Evolutionary conservation across 2,329 filamentous ascomycete species (phyloP), one percentile per base, ranked within the genome.

Genomic region (Teratosphaeria pseudoeucalypti): DNA sequence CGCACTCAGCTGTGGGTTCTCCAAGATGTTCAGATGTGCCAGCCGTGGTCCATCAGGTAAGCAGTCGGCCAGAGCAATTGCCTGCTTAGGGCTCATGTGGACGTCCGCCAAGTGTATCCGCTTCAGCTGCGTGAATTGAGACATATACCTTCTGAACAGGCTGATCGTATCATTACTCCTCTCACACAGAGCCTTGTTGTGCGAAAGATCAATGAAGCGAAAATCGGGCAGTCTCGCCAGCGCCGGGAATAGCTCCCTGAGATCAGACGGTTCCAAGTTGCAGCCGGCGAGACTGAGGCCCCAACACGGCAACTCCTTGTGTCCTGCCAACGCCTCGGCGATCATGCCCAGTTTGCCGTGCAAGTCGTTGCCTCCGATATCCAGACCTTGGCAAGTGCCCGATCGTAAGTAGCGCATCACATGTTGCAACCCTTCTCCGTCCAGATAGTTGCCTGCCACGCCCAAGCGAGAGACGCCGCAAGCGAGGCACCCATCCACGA

Each of bases 151-250:
- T 67, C 94, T 82, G 58, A 97, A 79, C 3, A 90, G 76, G 23
- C 70, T 68, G 54, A 73, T 67, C 9, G 67, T 66, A n/a, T 64
- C 66, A 47, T 71, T 67, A 54, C 68, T 58, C 62, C 57, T 87
- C 80, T 3, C 79, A 57, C 85, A 82, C 16, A 99, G 79, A 23
- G 84, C 85, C 34, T 82, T 88, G 67, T 97, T 97, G 68, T 96
- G 90, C 5, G 90, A 96, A 39, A 99, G 78, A 71, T 97, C 94
- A 61, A 99, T 84, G 70, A 96, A 96, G 23, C 89, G 85, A 70
- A 96, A 87, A 63, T 87, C 83, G 2, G 81, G 80, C 59, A 96
- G 77, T 64, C 81, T 84, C 29, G 82, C 79, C 58, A 97, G 75
- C 6, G 84, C 84, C 4, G 90, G 90, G 56, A 97, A 81, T 12